These are phyloP conservation scores for Tetraselmis chui DNA, from an alignment of 139 green algal genomes.

Conservation along the genomic window DNA sequence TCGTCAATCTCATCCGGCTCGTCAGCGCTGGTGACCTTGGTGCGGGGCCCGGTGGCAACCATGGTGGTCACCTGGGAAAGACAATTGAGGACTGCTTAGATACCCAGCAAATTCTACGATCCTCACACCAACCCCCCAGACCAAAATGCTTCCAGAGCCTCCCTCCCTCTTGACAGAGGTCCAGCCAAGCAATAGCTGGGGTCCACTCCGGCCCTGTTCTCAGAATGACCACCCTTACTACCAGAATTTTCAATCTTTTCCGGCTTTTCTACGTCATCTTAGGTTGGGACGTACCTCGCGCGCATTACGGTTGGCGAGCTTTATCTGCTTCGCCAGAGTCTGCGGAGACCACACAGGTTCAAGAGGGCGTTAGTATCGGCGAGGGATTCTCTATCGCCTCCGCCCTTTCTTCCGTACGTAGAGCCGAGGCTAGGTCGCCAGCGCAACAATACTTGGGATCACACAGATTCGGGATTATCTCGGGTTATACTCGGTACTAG, in stretches of 20 bases:
- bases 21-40: slow-evolving; percentile 5
- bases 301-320: background rate
- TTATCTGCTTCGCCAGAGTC: background rate
- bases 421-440: background rate
- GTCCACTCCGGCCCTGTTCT: background rate
- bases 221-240: background rate
- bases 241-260: background rate
- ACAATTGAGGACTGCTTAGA: background rate
- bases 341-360: background rate
- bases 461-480: too few relatives aligned
- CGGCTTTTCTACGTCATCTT: background rate
- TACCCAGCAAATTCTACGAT: background rate
- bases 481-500: too few relatives aligned
- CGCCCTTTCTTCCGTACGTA: too few relatives aligned
- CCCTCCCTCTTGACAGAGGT: too few relatives aligned
- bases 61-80: slow-evolving; percentile 36
- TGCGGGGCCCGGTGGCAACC: slow-evolving; percentile 28
- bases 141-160: too few relatives aligned
- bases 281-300: background rate
- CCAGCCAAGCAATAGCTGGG: too few relatives aligned
- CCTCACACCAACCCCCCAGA: background rate
- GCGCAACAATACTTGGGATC: background rate
- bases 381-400: too few relatives aligned
- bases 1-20: slow-evolving; percentile 31
- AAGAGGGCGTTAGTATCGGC: background rate